phyloP scores from a whole-genome alignment of 2,329 filamentous ascomycete species.

The Leptosphaerulina australis region DNA sequence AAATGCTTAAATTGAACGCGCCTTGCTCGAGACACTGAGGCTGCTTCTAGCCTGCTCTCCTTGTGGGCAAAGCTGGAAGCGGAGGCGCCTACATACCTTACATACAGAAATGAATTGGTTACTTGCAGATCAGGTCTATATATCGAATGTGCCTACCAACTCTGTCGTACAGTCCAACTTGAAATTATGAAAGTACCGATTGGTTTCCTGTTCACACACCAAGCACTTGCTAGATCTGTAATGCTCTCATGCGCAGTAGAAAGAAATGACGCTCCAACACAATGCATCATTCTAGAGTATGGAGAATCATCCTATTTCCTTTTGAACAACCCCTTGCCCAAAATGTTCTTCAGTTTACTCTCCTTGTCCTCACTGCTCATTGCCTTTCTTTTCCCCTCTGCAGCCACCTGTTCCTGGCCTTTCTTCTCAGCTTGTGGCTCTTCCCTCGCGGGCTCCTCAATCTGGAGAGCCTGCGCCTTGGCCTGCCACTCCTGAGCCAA shows the following conservation, averaged over 20 bases:
- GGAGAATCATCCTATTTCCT: constrained; percentile 21
- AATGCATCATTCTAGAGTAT: not conserved
- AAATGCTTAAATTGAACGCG: constrained; percentile 73
- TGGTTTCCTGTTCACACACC: too few relatives aligned
- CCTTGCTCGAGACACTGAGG: constrained; percentile 43
- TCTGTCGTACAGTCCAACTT: too few relatives aligned
- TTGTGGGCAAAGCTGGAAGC: constrained; percentile 27
- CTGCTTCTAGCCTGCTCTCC: constrained; percentile 31
- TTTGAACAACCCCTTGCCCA: constrained; percentile 47
- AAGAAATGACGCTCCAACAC: constrained; percentile 4
- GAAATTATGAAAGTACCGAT: too few relatives aligned
- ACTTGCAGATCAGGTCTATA: too few relatives aligned
- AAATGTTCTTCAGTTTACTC: constrained; percentile 48
- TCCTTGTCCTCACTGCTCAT: constrained; percentile 47
- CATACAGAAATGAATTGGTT: too few relatives aligned
- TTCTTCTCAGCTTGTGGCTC: constrained; percentile 10
- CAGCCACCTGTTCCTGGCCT: constrained; percentile 29
- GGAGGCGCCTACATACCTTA: constrained; percentile 36
- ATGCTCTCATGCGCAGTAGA: too few relatives aligned
- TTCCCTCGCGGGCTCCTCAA: constrained; percentile 58
- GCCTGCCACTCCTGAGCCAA: constrained; percentile 64
- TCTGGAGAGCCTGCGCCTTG: constrained; percentile 69
- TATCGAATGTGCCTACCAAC: too few relatives aligned
- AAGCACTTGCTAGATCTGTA: too few relatives aligned
- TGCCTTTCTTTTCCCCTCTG: constrained; percentile 42